A percentile compares a stretch with the other conserved stretches of the same genome.
Evolutionary conservation across 495 filamentous ascomycete species (phyloP).

Genomic region (Penicillium chermesinum): DNA sequence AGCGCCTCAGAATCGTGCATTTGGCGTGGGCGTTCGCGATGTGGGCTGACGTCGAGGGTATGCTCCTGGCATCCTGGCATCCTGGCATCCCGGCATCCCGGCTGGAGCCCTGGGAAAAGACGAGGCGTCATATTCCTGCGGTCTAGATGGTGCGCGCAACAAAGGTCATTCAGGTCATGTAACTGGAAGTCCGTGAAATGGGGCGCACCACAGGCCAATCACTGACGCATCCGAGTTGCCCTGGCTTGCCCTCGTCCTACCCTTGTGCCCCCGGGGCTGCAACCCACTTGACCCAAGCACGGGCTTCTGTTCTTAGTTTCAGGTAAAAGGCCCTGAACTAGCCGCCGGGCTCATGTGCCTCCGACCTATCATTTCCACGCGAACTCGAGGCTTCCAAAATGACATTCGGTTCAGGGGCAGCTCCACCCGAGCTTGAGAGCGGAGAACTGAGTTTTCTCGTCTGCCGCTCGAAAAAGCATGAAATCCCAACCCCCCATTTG

Average conservation of each 20-base stretch:
- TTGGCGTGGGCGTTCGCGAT: neutral
- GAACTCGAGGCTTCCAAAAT: no score
- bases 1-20: neutral
- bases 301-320: constrained; percentile 29
- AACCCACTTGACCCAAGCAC: constrained; percentile 16
- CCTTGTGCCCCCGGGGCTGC: constrained; percentile 6
- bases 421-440: neutral
- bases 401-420: no score
- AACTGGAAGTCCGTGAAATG: neutral
- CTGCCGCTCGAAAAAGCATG: no score
- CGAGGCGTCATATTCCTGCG: neutral
- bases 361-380: neutral
- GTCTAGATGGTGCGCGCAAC: neutral
- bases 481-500: no score
- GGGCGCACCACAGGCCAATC: neutral
- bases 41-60: neutral
- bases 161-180: neutral
- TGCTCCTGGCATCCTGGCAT: no score
- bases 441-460: neutral
- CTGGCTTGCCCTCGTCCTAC: no score
- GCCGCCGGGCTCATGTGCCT: neutral
- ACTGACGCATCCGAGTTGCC: no score
- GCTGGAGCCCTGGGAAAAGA: no score
- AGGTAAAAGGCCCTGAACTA: constrained; percentile 10
- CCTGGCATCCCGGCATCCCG: no score